A percentile compares a stretch with the other conserved stretches of the same genome.
These are phyloP conservation scores for Triangularia verruculosa DNA, from an alignment of 2,329 filamentous ascomycete species.

Conservation along the genomic window DNA sequence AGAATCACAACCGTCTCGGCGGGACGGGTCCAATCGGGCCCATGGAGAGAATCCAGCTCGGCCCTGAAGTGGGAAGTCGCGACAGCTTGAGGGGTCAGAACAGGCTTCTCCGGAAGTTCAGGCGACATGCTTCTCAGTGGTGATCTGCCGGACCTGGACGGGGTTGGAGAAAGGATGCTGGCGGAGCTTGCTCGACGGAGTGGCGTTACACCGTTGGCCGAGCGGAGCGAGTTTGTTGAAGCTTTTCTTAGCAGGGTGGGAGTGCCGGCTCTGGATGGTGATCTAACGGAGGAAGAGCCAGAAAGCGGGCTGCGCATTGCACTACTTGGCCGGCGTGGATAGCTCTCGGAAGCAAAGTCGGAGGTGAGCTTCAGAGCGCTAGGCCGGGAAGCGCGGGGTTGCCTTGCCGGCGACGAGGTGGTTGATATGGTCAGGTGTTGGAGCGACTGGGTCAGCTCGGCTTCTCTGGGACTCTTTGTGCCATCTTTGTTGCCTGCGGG, in stretches of 20 bases:
- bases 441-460: conserved; percentile 23
- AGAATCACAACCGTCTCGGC: conserved; percentile 76
- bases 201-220: conserved; percentile 40
- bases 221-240: conserved; percentile 56
- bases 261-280: conserved; percentile 46
- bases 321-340: conserved; percentile 36
- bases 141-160: conserved; percentile 33
- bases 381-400: conserved; percentile 26
- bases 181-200: conserved; percentile 50
- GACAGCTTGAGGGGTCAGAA: conserved; percentile 52
- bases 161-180: conserved; percentile 43
- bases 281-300: conserved; percentile 30
- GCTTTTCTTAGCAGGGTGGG: conserved; percentile 54
- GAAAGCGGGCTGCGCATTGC: conserved; percentile 43
- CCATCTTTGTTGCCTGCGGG: neutral
- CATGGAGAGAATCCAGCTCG: conserved; percentile 65
- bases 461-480: conserved; percentile 1
- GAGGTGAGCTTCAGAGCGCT: conserved; percentile 35
- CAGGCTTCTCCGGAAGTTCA: conserved; percentile 38
- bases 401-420: conserved; percentile 19
- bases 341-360: conserved; percentile 34
- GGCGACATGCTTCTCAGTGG: conserved; percentile 36
- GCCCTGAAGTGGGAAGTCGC: conserved; percentile 67
- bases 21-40: conserved; percentile 37
- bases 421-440: conserved; percentile 24